These are phyloP conservation scores for Tylopilus sp. DNA, from an alignment of 768 basidiomycete genomes.

Conservation along the genomic window DNA sequence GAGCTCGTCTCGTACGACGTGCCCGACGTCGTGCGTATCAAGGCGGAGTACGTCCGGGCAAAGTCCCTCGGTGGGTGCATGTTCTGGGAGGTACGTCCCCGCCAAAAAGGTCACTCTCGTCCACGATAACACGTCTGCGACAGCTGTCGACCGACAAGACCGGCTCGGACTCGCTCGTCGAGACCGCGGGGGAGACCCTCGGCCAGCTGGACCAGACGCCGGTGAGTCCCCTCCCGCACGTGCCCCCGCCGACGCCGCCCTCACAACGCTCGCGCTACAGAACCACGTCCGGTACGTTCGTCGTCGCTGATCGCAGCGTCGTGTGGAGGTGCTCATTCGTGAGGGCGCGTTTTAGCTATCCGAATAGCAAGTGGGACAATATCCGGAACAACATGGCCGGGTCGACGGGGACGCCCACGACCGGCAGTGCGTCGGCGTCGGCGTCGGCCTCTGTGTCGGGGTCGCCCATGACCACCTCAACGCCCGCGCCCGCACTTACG, in stretches of 20 bases:
- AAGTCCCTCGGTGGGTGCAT: conserved; percentile 65
- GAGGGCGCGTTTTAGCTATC: conserved; percentile 46
- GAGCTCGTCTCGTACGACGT: conserved; percentile 79
- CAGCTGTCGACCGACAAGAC: conserved; percentile 59
- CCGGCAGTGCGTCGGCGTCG: conserved; percentile 4
- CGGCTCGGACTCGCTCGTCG: conserved; percentile 57
- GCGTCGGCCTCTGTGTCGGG: background rate
- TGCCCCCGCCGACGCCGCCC: background rate
- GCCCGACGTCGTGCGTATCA: conserved; percentile 60
- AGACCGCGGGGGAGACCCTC: conserved; percentile 43
- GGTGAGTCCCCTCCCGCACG: conserved; percentile 17
- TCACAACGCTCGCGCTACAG: conserved; percentile 13
- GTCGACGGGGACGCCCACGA: conserved; percentile 22
- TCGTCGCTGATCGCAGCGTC: background rate
- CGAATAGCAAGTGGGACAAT: conserved; percentile 70
- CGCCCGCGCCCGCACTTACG: background rate
- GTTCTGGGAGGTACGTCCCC: conserved; percentile 58
- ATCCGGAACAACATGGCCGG: conserved; percentile 59
- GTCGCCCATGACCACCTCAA: background rate
- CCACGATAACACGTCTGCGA: background rate
- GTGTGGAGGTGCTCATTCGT: background rate
- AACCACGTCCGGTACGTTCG: conserved; percentile 56
- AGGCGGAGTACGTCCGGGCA: conserved; percentile 62
- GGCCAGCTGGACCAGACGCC: conserved; percentile 55
- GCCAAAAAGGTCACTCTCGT: background rate